Percentiles rank a stretch among this genome's conserved stretches.
These are phyloP conservation scores for Marasmius fiardii DNA, from an alignment of 1,284 basidiomycete genomes.

Conservation along the genomic window DNA sequence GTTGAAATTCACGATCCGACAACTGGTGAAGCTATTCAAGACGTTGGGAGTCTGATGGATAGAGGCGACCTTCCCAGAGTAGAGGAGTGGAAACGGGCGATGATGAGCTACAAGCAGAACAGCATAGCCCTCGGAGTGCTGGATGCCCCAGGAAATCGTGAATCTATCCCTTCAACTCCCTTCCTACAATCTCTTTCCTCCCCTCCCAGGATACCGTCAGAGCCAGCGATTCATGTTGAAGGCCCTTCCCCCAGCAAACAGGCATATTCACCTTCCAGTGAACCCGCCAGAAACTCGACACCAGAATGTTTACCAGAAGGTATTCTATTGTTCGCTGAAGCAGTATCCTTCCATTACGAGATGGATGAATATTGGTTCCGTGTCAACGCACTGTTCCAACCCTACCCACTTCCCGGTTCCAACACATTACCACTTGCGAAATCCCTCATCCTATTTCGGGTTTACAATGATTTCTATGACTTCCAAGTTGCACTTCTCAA, in stretches of 20 bases:
- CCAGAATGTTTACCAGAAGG: slow-evolving; percentile 70
- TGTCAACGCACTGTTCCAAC: slow-evolving; percentile 85
- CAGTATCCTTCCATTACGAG: slow-evolving; percentile 96
- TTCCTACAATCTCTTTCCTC: slow-evolving; percentile 29
- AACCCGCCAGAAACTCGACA: slow-evolving; percentile 28
- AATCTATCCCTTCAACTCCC: slow-evolving; percentile 41
- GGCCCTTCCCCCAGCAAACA: slow-evolving; percentile 23
- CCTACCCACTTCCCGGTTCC: slow-evolving; percentile 59
- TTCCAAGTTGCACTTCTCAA: slow-evolving; percentile 92
- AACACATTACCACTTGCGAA: slow-evolving; percentile 61
- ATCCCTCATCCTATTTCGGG: slow-evolving; percentile 88
- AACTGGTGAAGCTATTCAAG: slow-evolving; percentile 73
- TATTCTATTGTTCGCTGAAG: slow-evolving; percentile 83
- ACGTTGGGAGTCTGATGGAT: slow-evolving; percentile 79
- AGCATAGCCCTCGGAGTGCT: slow-evolving; percentile 93
- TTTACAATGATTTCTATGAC: slow-evolving; percentile 98
- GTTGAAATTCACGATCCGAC: slow-evolving; percentile 93
- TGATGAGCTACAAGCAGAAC: slow-evolving; percentile 94
- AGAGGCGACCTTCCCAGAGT: slow-evolving; percentile 87
- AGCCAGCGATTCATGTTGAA: slow-evolving; percentile 20
- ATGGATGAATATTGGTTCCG: slow-evolving; percentile 98
- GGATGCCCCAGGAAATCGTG: slow-evolving; percentile 55
- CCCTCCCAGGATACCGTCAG: slow-evolving; percentile 16
- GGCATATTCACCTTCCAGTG: slow-evolving; percentile 16
- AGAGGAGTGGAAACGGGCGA: slow-evolving; percentile 97